Conservation (phyloP, 345 rosid species). For the Melastoma malabathricum region DNA sequence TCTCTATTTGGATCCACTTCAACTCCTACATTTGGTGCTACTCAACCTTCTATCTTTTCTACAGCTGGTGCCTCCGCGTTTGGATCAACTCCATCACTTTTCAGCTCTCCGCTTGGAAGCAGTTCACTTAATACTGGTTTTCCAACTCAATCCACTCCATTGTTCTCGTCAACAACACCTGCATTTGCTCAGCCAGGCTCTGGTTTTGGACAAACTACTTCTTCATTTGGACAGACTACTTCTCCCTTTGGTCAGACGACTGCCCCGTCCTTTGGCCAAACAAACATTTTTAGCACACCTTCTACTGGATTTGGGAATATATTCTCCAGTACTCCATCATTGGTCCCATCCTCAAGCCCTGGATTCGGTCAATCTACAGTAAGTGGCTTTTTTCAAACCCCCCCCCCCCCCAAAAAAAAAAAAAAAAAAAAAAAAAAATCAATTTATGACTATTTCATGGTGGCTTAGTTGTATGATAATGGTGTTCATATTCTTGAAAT, state of each 20-base stretch:
- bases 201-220: conserved; percentile 24
- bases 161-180: conserved; percentile 35
- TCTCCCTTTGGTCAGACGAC: conserved; percentile 17
- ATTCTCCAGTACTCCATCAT: conserved; percentile 40
- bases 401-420: background rate
- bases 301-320: conserved; percentile 32
- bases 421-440: background rate
- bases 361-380: conserved; percentile 45
- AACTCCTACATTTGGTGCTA: conserved; percentile 31
- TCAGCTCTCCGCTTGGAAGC: conserved; percentile 30
- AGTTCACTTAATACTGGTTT: conserved; percentile 30
- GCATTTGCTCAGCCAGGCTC: conserved; percentile 46
- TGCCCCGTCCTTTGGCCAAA: conserved; percentile 36
- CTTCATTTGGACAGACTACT: conserved; percentile 9
- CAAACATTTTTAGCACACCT: conserved; percentile 38
- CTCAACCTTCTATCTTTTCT: conserved; percentile 30
- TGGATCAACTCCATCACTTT: conserved; percentile 48
- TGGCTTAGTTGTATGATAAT: no score
- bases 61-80: conserved; percentile 39
- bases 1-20: conserved; percentile 32
- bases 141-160: conserved; percentile 44
- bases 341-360: conserved; percentile 27
- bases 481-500: background rate
- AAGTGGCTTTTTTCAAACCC: conserved; percentile 16
- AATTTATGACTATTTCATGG: background rate